Conservation (phyloP, 1,139 yeast genomes). For the Suhomyces terraborum region DNA sequence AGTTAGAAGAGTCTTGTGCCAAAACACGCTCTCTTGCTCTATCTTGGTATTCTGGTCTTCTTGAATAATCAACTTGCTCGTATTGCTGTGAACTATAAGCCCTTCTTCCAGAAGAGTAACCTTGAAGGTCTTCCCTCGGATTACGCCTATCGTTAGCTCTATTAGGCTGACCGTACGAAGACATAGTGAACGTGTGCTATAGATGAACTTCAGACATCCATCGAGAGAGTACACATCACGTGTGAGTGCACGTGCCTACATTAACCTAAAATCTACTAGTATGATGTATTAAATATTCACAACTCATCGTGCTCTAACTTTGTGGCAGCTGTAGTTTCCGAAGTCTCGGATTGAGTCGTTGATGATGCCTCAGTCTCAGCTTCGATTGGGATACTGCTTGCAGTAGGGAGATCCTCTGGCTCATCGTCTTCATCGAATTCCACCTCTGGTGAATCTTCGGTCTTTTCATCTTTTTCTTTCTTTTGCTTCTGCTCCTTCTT, state of each 20-base stretch:
- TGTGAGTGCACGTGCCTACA: neutral
- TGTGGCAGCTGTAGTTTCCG: neutral
- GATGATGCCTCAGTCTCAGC: neutral
- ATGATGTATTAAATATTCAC: conserved; percentile 2
- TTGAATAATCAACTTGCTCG: conserved; percentile 7
- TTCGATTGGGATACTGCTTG: neutral
- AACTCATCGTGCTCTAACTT: conserved; percentile 11
- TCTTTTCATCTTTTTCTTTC: conserved; percentile 10
- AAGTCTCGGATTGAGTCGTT: neutral
- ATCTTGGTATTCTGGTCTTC: conserved; percentile 13
- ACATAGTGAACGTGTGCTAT: neutral
- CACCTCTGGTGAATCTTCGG: conserved; percentile 4
- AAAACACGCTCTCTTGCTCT: conserved; percentile 17
- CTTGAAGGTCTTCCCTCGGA: conserved; percentile 11
- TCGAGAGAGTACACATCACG: neutral
- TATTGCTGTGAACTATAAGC: conserved; percentile 5
- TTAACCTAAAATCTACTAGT: neutral
- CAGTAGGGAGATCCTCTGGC: neutral
- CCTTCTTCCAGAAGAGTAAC: conserved; percentile 15
- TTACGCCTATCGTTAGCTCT: conserved; percentile 1
- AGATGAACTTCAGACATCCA: neutral
- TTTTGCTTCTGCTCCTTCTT: conserved; percentile 19
- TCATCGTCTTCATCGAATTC: conserved; percentile 13
- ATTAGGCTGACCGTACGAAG: conserved; percentile 1
- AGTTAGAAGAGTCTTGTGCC: neutral